Evolutionary conservation across 148 eudicot species (phyloP).

Genomic region (Talinum fruticosum): DNA sequence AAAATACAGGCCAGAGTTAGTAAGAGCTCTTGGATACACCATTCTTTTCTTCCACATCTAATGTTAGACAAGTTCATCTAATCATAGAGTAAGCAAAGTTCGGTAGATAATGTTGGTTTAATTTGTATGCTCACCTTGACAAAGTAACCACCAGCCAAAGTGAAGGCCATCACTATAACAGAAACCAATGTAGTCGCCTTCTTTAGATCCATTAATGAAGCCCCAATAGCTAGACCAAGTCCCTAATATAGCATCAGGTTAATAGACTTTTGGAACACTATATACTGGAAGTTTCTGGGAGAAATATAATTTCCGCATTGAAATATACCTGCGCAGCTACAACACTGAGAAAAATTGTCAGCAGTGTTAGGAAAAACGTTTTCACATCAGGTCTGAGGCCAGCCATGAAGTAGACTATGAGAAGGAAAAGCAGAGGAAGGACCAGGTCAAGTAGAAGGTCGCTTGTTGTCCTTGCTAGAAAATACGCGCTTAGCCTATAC

Average conservation of each 20-base stretch:
- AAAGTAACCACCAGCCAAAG: neutral
- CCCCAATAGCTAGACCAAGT: neutral
- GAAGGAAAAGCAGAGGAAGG: slow-evolving; percentile 70
- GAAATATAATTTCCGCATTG: too few species aligned
- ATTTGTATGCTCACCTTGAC: neutral
- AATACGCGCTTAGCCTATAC: slow-evolving; percentile 93
- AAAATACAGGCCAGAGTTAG: slow-evolving; percentile 2
- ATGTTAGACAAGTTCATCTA: too few species aligned
- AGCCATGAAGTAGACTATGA: slow-evolving; percentile 89
- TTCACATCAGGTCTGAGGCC: slow-evolving; percentile 54
- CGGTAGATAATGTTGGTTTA: too few species aligned
- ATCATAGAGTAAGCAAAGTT: too few species aligned
- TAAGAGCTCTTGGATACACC: neutral
- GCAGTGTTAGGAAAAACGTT: slow-evolving; percentile 60
- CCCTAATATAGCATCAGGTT: neutral
- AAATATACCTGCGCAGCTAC: slow-evolving; percentile 45
- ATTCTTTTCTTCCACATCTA: too few species aligned
- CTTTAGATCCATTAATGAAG: neutral
- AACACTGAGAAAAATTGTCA: slow-evolving; percentile 79
- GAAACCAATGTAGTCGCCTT: neutral
- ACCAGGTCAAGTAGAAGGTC: slow-evolving; percentile 83
- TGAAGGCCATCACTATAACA: neutral
- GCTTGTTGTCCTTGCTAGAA: slow-evolving; percentile 78
- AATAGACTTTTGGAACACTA: too few species aligned
- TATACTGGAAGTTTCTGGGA: too few species aligned